Percentiles rank a stretch among this genome's conserved stretches.
Conservation (phyloP, 2,329 filamentous ascomycete genomes). For the Saccharata proteae region DNA sequence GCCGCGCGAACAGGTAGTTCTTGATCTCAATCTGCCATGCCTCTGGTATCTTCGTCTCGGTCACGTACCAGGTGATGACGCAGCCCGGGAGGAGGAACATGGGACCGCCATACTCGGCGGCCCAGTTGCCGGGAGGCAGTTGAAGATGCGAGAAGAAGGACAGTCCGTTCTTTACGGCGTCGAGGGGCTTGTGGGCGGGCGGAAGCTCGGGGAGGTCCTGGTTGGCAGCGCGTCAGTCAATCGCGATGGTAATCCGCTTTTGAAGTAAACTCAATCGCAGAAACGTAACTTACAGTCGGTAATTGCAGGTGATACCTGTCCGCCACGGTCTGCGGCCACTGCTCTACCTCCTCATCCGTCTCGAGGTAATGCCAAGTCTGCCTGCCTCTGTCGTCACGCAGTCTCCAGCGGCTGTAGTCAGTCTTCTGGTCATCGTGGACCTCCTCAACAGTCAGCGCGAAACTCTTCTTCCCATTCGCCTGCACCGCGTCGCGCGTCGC, state of each 20-base stretch:
- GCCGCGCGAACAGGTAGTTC: slow-evolving; percentile 79
- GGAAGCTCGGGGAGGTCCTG: slow-evolving; percentile 66
- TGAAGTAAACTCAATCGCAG: too few species aligned
- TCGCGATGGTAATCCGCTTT: too few species aligned
- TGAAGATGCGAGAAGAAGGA: slow-evolving; percentile 85
- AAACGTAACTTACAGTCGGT: slow-evolving; percentile 52
- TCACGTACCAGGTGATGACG: slow-evolving; percentile 78
- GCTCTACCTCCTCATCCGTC: slow-evolving; percentile 54
- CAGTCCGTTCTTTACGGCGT: slow-evolving; percentile 71
- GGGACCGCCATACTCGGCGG: slow-evolving; percentile 91
- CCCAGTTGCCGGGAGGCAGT: slow-evolving; percentile 84
- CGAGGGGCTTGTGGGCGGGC: slow-evolving; percentile 57
- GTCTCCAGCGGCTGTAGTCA: slow-evolving; percentile 71
- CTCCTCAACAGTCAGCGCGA: too few species aligned
- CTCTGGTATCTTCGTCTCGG: slow-evolving; percentile 71
- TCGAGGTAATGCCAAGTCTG: slow-evolving; percentile 91
- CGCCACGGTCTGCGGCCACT: slow-evolving; percentile 78
- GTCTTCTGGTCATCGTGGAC: too few species aligned
- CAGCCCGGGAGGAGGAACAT: slow-evolving; percentile 89
- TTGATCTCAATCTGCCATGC: slow-evolving; percentile 78
- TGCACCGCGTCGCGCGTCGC: too few species aligned
- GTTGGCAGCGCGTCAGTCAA: neutral
- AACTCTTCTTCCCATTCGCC: too few species aligned
- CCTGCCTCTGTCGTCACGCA: slow-evolving; percentile 69
- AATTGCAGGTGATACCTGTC: slow-evolving; percentile 83